Conservation (phyloP, 73 alveolate genomes). For the Tetrahymena borealis region DNA sequence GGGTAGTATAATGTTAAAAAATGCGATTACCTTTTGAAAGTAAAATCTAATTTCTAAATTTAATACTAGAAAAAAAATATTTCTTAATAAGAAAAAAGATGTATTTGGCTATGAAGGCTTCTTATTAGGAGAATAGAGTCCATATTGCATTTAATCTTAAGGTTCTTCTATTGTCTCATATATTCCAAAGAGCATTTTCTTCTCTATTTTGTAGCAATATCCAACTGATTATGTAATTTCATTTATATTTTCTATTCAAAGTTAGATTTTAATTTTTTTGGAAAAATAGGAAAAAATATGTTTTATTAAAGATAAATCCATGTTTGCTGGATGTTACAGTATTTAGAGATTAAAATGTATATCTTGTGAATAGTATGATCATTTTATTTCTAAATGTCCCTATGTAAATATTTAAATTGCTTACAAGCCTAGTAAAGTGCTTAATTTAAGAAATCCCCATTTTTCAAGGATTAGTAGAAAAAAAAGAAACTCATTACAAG, state of each 20-base stretch:
- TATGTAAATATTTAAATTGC: neutral
- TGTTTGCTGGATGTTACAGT: neutral
- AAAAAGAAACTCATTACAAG: neutral
- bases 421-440: neutral
- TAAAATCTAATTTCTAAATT: no score
- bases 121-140: neutral
- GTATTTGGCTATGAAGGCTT: neutral
- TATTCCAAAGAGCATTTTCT: neutral
- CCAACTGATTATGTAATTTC: neutral
- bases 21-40: no score
- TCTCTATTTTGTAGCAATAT: neutral
- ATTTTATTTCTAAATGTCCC: neutral
- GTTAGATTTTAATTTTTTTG: no score
- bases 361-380: neutral
- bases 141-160: neutral
- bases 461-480: neutral
- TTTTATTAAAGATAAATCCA: neutral
- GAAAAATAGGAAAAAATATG: neutral
- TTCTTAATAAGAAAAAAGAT: neutral
- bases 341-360: neutral
- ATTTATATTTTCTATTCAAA: neutral
- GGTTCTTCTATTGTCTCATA: neutral
- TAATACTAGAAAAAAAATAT: no score
- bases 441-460: neutral
- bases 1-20: no score